A percentile compares a stretch with the other conserved stretches of the same genome.
Evolutionary conservation across 257 asterid genomes (phyloP).

Genomic region (Solanum pimpinellifolium): DNA sequence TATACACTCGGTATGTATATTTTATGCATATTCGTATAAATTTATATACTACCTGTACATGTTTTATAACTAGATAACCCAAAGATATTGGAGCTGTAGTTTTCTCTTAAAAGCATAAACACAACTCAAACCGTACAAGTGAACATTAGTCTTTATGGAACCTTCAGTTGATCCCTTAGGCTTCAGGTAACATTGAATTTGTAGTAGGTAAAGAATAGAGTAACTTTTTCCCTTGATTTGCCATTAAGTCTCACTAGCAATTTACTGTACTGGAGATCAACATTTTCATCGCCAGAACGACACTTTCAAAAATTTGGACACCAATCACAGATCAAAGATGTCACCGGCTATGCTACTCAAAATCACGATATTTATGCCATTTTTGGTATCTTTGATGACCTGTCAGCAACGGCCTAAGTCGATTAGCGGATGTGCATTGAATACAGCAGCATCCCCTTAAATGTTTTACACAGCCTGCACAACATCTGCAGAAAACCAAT

Average conservation of each 20-base stretch:
- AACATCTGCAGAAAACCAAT: slow-evolving; percentile 39
- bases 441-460: slow-evolving; percentile 78
- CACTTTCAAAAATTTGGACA: neutral
- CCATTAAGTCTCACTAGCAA: neutral
- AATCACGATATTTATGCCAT: slow-evolving; percentile 74
- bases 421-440: slow-evolving; percentile 53
- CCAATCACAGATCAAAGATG: neutral
- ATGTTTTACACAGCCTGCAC: slow-evolving; percentile 39
- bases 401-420: slow-evolving; percentile 64
- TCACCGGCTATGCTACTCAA: slow-evolving; percentile 32
- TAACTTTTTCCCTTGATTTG: neutral
- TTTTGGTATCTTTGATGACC: slow-evolving; percentile 72
- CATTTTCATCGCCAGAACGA: neutral
- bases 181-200: neutral
- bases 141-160: neutral
- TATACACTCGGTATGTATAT: neutral
- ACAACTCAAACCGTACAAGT: neutral
- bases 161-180: neutral
- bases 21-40: neutral
- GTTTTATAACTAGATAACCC: neutral
- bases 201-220: neutral
- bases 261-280: neutral
- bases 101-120: neutral
- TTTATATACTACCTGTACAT: neutral
- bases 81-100: neutral